phyloP scores from a whole-genome alignment of 805 yeast species.

The Ogataea parapolymorpha region DNA sequence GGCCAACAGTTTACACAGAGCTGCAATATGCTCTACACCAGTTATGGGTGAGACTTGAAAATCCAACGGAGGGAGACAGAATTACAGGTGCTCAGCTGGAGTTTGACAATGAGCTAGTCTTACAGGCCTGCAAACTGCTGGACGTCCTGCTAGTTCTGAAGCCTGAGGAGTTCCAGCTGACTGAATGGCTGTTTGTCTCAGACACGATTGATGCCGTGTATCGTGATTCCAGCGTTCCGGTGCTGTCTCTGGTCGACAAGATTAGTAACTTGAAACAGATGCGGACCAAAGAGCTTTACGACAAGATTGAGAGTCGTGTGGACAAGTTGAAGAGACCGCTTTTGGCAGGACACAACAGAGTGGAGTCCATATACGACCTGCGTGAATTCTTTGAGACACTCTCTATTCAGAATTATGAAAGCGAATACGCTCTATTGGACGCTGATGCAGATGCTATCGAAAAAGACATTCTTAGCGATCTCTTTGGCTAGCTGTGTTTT shows the following conservation, averaged over 20 bases:
- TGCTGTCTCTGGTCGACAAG: conserved; percentile 37
- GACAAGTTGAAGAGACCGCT: conserved; percentile 39
- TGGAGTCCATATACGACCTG: conserved; percentile 44
- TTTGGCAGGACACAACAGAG: conserved; percentile 38
- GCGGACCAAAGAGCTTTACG: conserved; percentile 13
- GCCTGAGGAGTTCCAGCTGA: conserved; percentile 70
- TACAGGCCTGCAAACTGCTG: conserved; percentile 71
- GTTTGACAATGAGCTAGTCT: conserved; percentile 40
- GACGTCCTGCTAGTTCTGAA: conserved; percentile 69
- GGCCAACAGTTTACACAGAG: conserved; percentile 66
- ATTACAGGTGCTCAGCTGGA: conserved; percentile 19
- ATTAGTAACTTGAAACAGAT: conserved; percentile 29
- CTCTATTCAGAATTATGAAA: conserved; percentile 62
- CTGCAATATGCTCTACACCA: conserved; percentile 50
- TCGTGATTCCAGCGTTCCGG: conserved; percentile 24
- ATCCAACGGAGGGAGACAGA: conserved; percentile 14
- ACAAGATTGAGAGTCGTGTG: conserved; percentile 19
- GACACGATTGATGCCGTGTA: conserved; percentile 43
- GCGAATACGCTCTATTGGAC: conserved; percentile 50
- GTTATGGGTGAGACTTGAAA: conserved; percentile 25
- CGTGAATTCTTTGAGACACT: conserved; percentile 64
- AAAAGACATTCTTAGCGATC: conserved; percentile 56
- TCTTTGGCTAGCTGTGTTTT: conserved; percentile 36
- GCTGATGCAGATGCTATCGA: conserved; percentile 47
- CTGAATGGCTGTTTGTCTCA: conserved; percentile 83